Evolutionary conservation across 2,329 filamentous ascomycete species (phyloP).

Genomic region (Epichloe sp.): DNA sequence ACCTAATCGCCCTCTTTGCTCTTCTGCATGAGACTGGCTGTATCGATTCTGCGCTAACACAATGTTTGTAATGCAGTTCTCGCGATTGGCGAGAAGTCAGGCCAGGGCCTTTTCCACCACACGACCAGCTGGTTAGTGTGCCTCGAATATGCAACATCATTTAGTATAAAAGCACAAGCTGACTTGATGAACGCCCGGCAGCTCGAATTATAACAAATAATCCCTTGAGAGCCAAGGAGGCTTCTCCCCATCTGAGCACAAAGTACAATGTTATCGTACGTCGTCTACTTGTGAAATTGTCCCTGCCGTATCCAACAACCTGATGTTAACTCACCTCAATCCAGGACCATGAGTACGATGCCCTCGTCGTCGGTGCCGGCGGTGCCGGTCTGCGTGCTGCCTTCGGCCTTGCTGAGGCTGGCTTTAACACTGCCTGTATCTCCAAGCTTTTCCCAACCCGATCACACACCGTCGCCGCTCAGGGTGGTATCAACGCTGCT

Average conservation of each 20-base stretch:
- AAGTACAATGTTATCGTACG: slow-evolving; percentile 91
- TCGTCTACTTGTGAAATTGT: slow-evolving; percentile 10
- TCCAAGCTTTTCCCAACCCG: slow-evolving; percentile 77
- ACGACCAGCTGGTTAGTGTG: slow-evolving; percentile 54
- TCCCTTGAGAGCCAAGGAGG: slow-evolving; percentile 85
- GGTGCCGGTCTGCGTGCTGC: slow-evolving; percentile 71
- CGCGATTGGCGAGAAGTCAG: slow-evolving; percentile 48
- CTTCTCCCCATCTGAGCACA: slow-evolving; percentile 69
- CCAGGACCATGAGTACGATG: slow-evolving; percentile 96
- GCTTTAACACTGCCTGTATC: slow-evolving; percentile 83
- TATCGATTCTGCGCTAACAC: background rate
- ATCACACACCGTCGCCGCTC: slow-evolving; percentile 71
- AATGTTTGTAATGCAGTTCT: slow-evolving; percentile 36
- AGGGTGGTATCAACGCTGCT: slow-evolving; percentile 79
- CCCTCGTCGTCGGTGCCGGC: slow-evolving; percentile 79
- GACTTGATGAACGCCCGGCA: slow-evolving; percentile 18
- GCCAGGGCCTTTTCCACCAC: slow-evolving; percentile 79
- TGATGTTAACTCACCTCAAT: slow-evolving; percentile 6
- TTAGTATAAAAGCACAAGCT: background rate
- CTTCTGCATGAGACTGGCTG: background rate
- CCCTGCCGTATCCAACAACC: background rate
- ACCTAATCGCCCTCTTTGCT: no score
- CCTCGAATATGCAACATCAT: background rate
- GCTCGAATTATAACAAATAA: slow-evolving; percentile 77
- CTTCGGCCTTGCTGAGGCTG: slow-evolving; percentile 75